Evolutionary conservation across 1,284 basidiomycete species (phyloP), one percentile per base, ranked within the genome.

Genomic region (Polyporus tsugae): DNA sequence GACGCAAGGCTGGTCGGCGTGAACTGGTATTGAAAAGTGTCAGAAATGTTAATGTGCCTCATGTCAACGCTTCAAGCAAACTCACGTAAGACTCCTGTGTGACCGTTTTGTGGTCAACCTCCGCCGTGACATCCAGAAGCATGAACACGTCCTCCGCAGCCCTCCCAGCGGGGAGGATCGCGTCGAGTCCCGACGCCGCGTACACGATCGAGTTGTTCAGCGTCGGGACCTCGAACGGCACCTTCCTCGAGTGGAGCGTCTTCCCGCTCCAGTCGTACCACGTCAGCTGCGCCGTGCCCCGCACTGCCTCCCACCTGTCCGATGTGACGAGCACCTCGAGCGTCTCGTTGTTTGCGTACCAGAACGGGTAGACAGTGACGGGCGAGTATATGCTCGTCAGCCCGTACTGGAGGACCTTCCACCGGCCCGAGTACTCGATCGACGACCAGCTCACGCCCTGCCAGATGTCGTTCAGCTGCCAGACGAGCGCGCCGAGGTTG

Each of bases 401-500:
- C 5, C 80, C 84, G 72, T 91, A 89, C 66, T 89, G 83, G 65
- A 87, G 78, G 4, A 88, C 85, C 77, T 91, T 90, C 89, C 88
- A 90, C 41, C 88, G 76, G 1, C 88, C 88, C 2, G 85, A 87
- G 72, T 87, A 88, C 74, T 91, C 89, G 73, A 90, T 82, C 42
- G 83, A 81, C 6, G 86, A 83, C 89, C 89, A 90, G 72, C 84
- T 86, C 35, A 85, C 83, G 33, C 86, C 89, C 75, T 90, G 87
- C 89, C 89, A 91, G 60, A 91, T 87, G 75, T 90, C 89, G 73
- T 91, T 91, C 64, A 90, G 80, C 76, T 90, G 88, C 88, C 88
- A 90, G 13, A 89, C 86, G 42, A 89, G 79, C 33, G 85, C 82
- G 6, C 89, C 89, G 41, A 89, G 81, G 75, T 90, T 91, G 72